phyloP scores from a whole-genome alignment of 1,139 yeast species.

The Saccharomyces hybrid region DNA sequence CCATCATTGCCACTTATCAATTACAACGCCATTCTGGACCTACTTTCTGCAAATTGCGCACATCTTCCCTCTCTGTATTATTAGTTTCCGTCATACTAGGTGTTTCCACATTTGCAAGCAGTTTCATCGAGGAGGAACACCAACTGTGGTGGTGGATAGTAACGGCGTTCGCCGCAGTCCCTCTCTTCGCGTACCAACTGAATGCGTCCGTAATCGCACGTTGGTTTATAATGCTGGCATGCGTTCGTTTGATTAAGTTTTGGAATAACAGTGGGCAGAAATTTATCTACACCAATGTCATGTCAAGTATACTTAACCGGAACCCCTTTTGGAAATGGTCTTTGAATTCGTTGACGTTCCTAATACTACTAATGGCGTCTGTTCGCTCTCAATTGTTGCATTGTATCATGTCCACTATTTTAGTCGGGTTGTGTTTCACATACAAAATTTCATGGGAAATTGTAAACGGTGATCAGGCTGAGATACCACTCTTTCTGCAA shows the following conservation, averaged over 20 bases:
- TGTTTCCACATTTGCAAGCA: conserved; percentile 67
- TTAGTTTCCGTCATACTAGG: conserved; percentile 28
- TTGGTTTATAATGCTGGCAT: conserved; percentile 33
- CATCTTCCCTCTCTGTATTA: conserved; percentile 4
- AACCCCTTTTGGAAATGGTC: conserved; percentile 42
- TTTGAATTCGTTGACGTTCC: conserved; percentile 39
- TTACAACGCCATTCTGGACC: neutral
- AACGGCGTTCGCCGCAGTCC: conserved; percentile 11
- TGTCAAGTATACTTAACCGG: conserved; percentile 32
- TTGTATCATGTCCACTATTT: conserved; percentile 36
- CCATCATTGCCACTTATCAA: conserved; percentile 19
- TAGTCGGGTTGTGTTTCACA: conserved; percentile 38
- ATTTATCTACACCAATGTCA: conserved; percentile 42
- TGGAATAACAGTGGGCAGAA: conserved; percentile 95
- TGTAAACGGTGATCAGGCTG: conserved; percentile 36
- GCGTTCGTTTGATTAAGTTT: conserved; percentile 59
- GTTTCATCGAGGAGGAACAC: conserved; percentile 94
- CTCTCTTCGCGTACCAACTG: neutral
- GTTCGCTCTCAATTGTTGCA: conserved; percentile 24
- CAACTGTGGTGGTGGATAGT: conserved; percentile 87
- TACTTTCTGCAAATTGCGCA: conserved; percentile 5
- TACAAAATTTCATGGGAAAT: conserved; percentile 53
- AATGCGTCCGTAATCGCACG: neutral
- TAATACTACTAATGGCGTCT: conserved; percentile 11
- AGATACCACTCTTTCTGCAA: conserved; percentile 13